Conservation (phyloP, 176 grass and related monocot genomes). For the Eleusine indica region DNA sequence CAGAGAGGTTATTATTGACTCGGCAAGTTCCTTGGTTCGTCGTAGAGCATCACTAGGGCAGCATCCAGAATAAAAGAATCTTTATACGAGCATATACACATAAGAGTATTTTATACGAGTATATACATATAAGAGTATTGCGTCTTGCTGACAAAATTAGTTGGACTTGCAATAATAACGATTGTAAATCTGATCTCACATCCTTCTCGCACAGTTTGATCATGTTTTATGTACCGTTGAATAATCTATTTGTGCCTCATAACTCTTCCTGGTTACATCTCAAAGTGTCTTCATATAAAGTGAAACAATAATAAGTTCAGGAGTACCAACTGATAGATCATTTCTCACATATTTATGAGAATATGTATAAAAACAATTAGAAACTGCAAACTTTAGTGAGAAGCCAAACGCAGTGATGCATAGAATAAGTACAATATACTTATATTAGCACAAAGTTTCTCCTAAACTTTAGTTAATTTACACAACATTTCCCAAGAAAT, state of each 20-base stretch:
- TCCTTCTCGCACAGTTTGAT: neutral
- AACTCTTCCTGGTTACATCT: neutral
- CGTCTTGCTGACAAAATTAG: too few species aligned
- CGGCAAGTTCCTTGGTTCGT: neutral
- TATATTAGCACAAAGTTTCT: neutral
- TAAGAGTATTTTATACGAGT: too few species aligned
- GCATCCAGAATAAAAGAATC: too few species aligned
- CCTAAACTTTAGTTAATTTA: neutral
- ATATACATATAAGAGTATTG: too few species aligned
- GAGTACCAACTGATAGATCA: neutral
- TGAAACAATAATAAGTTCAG: neutral
- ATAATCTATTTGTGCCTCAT: neutral
- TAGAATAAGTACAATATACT: neutral
- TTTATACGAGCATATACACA: too few species aligned
- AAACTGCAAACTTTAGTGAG: neutral
- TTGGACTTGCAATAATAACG: too few species aligned
- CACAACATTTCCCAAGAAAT: neutral
- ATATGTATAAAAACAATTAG: neutral
- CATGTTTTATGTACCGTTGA: neutral
- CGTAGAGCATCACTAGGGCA: neutral
- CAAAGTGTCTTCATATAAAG: neutral
- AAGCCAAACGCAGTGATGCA: neutral
- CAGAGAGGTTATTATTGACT: neutral
- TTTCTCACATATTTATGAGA: neutral
- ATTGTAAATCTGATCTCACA: too few species aligned